Evolutionary conservation across 1,284 basidiomycete species (phyloP), one percentile per base, ranked within the genome.

Genomic region (Salmacisia buchloeana): DNA sequence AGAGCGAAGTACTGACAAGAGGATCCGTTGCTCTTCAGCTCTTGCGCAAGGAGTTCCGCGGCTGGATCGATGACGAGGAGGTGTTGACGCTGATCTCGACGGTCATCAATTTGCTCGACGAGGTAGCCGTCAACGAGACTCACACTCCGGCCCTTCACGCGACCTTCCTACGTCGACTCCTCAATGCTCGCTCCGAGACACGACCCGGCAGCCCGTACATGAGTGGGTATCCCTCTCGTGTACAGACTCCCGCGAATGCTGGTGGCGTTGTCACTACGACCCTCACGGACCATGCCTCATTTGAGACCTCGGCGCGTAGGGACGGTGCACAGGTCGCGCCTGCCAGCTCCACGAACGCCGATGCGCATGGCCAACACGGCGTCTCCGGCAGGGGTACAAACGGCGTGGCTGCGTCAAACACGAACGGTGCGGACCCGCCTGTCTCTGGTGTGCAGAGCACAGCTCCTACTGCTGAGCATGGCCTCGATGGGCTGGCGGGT

Each of bases 11-110:
- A 25, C 15, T 46, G 43, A 46, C 43, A 1, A 13, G 62, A 63
- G 2, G 39, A 66, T 29, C n/a, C n/a, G n/a, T n/a, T n/a, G n/a
- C n/a, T 56, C 67, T 64, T 58, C 69, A 92, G 90, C 84, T 92
- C 52, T 84, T 91, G 52, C 87, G 89, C 10, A 88, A 89, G 0
- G 88, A 90, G 71, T 91, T 94, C 80, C 86, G 87, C 64, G 82
- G 85, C 10, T 91, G 88, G 81, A 83, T 88, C 23, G 87, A 90
- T 29, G 75, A 77, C 52, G 75, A 78, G 29, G 85, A 88, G 67
- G 89, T 88, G 7, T 80, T 92, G 31, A 78, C 82, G n/a, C 82
- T 92, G 33, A 88, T 90, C 49, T 87, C 86, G 60, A 89, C 91
- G 68, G 87, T 93, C 29, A 91, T 90, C 1, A 86, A 90, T 31